Conservation (phyloP, 192 early-diverging fungal genomes). For the Podila epigama region DNA sequence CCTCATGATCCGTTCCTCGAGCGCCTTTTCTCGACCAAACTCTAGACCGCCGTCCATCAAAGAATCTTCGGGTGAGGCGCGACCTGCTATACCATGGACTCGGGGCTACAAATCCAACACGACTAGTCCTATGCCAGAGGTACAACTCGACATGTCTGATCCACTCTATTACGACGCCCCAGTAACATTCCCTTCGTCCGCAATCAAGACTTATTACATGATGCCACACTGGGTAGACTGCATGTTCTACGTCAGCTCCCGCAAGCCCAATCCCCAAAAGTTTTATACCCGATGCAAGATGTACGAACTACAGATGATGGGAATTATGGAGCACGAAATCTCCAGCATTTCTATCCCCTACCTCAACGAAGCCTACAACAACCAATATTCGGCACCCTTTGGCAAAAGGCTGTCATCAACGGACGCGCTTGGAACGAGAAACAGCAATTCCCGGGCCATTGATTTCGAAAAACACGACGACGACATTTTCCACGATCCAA, state of each 20-base stretch:
- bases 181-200: conserved; percentile 23
- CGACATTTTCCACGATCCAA: conserved; percentile 31
- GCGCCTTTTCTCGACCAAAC: conserved; percentile 15
- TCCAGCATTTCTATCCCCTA: conserved; percentile 61
- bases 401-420: conserved; percentile 34
- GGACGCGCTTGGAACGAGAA: conserved; percentile 11
- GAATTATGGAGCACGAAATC: conserved; percentile 71
- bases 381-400: conserved; percentile 16
- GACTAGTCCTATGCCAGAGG: conserved; percentile 32
- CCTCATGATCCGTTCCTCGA: conserved; percentile 20
- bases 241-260: conserved; percentile 78
- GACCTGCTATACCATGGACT: conserved; percentile 13
- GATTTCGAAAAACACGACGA: conserved; percentile 56
- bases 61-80: conserved; percentile 24
- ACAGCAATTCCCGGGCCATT: conserved; percentile 1
- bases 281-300: conserved; percentile 81
- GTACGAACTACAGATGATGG: conserved; percentile 88
- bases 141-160: conserved; percentile 48
- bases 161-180: conserved; percentile 61
- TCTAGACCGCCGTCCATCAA: conserved; percentile 21
- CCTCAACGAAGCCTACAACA: conserved; percentile 43
- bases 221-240: conserved; percentile 94
- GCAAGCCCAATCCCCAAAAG: conserved; percentile 56
- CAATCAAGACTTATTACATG: conserved; percentile 61
- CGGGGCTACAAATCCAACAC: conserved; percentile 10